These are phyloP conservation scores for Solanum bulbocastanum DNA, from an alignment of 257 asterid species.

Conservation along the genomic window DNA sequence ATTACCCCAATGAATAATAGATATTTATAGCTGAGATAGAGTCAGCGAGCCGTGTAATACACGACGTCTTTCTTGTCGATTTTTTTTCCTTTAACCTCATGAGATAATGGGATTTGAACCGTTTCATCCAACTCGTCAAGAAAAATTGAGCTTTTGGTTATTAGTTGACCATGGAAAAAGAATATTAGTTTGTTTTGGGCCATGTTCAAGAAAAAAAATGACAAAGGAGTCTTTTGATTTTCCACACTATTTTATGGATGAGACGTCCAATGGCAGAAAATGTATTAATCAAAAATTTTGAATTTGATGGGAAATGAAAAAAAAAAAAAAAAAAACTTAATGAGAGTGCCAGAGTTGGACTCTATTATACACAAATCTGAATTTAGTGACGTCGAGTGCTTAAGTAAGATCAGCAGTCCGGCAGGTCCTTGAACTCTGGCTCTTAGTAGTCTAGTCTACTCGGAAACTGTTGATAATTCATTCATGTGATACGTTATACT, in stretches of 20 bases:
- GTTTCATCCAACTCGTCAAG: not conserved
- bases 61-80: no score
- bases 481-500: not conserved
- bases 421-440: no score
- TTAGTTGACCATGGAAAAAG: not conserved
- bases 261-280: no score
- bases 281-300: not conserved
- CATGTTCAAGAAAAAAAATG: not conserved
- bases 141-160: not conserved
- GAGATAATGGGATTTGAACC: not conserved
- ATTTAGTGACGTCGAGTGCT: no score
- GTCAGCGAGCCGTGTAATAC: not conserved
- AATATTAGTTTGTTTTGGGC: not conserved
- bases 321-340: no score
- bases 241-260: not conserved
- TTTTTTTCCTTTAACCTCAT: no score
- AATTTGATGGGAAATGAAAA: rapidly evolving
- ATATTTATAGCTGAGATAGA: no score
- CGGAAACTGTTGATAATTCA: not conserved
- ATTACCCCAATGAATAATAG: no score
- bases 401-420: no score
- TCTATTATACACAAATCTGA: no score
- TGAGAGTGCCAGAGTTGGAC: rapidly evolving
- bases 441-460: no score
- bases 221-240: not conserved